Base-by-base conservation (phyloP, 2,329 filamentous ascomycete species). In the Ceratocystis variospora region DNA sequence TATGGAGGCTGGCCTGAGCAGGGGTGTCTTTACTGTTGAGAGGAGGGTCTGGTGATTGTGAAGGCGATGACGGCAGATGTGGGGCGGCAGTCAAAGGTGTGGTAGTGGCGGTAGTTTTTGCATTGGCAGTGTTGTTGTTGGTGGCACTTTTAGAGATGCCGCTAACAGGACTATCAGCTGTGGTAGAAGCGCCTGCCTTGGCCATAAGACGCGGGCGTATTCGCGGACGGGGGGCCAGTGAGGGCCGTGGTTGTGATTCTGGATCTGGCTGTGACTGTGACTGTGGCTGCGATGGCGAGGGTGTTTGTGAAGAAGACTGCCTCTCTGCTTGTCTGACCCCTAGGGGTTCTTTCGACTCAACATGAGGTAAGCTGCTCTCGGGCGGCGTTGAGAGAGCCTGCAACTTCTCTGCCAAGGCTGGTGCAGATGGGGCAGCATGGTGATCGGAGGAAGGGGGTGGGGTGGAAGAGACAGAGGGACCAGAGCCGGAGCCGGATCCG, bases 51-150 rank as follows among this genome's bases (percentile, higher is more conserved):
- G 61, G 15, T 62, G 41, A 17, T 19, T 62, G 61, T 12, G 61
- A 62, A 15, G 19, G 61, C 19, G 33, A 62, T 41, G 22, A 31
- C 31, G 28, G 61, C 7, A 33, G 19, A 44, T 63, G 61, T 50
- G 65, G 61, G 61, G 61, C 63, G 10, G n/a, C 7, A 63, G 61
- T n/a, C 22, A 15, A n/a, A 55, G 63, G 41, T 5, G 48, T 44
- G 25, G 63, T 15, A n/a, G 63, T 33, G 53, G 37, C 61, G 19
- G 46, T 19, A 19, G 46, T 48, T 15, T 12, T 7, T 12, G 44
- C 15, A 48, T 7, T 48, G 19, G n/a, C 19, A 48, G n/a, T 22
- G 5, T 7, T 48, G 5, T 7, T 48, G 46, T n/a, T 48, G 46
- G 46, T 17, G 19, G n/a, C 46, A 19, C 17, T 48, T 48, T 3